Evolutionary conservation across 768 basidiomycete species (phyloP).

Genomic region (Udeniomyces megalosporus): DNA sequence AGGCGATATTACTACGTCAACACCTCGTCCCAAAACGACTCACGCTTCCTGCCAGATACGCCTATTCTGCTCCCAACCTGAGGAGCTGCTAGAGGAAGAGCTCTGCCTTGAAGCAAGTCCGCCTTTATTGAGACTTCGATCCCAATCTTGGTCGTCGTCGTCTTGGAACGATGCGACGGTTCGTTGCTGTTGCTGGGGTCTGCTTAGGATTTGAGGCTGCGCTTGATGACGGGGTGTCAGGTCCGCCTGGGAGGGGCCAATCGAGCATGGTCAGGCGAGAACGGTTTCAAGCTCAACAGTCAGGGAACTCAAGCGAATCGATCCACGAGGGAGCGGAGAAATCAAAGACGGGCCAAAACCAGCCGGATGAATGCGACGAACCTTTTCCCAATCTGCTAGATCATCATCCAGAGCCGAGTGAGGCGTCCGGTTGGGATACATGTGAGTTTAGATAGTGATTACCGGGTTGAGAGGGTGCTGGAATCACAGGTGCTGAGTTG

Average conservation of each 20-base stretch:
- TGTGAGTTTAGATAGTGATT: background rate
- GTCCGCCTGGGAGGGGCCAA: background rate
- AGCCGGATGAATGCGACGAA: background rate
- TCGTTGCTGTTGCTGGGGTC: background rate
- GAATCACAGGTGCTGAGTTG: too few relatives aligned
- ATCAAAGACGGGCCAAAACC: background rate
- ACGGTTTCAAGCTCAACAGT: background rate
- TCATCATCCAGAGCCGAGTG: background rate
- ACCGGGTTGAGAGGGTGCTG: background rate
- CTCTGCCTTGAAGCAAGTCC: background rate
- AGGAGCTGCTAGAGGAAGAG: background rate
- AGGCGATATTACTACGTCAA: background rate
- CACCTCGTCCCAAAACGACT: background rate
- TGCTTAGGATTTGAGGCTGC: background rate
- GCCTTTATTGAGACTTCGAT: background rate
- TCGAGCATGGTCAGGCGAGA: too few relatives aligned
- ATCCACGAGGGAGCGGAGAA: background rate
- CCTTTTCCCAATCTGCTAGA: conserved; percentile 8
- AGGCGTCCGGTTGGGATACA: background rate
- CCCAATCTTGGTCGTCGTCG: conserved; percentile 6
- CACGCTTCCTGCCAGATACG: conserved; percentile 12
- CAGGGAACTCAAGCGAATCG: too few relatives aligned
- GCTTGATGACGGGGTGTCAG: background rate
- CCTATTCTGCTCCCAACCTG: conserved; percentile 10
- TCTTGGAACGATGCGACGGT: background rate